Percentiles rank a stretch among this genome's conserved stretches.
Conservation (phyloP, 805 yeast species). For the Millerozyma miso region DNA sequence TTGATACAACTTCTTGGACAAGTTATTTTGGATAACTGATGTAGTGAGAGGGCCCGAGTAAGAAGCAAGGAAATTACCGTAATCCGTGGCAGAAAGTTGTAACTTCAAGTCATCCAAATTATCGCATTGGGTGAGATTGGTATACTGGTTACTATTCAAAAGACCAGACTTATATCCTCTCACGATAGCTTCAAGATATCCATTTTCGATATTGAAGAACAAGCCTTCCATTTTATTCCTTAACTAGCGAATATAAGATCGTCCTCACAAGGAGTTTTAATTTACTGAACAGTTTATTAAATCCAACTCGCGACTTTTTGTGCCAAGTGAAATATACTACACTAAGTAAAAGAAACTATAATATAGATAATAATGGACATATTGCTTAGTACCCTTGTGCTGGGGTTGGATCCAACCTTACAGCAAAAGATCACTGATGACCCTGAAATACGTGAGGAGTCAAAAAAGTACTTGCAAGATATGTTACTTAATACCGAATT, state of each 20-base stretch:
- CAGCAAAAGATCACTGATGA: constrained; percentile 16
- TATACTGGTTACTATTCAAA: constrained; percentile 71
- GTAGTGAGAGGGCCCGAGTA: constrained; percentile 83
- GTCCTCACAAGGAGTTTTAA: not conserved
- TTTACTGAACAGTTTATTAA: constrained; percentile 20
- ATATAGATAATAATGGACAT: not conserved
- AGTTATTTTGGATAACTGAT: constrained; percentile 75
- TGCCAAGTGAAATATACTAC: too few relatives aligned
- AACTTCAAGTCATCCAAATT: constrained; percentile 88
- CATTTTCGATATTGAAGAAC: constrained; percentile 83
- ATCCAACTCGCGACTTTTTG: constrained; percentile 22
- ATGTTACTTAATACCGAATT: constrained; percentile 47
- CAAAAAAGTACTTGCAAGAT: constrained; percentile 31
- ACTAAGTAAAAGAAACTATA: not conserved
- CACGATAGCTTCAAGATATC: constrained; percentile 90
- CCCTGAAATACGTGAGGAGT: constrained; percentile 12
- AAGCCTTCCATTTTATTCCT: constrained; percentile 75
- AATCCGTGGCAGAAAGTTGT: constrained; percentile 93
- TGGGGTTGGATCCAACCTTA: constrained; percentile 15
- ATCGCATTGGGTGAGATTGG: constrained; percentile 94
- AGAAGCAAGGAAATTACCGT: constrained; percentile 83
- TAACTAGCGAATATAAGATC: not conserved
- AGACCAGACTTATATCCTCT: constrained; percentile 91
- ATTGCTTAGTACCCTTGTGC: not conserved
- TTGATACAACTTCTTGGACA: constrained; percentile 67